Evolutionary conservation across 495 filamentous ascomycete species (phyloP), one percentile per base, ranked within the genome.

Genomic region (Patellaria atrata): DNA sequence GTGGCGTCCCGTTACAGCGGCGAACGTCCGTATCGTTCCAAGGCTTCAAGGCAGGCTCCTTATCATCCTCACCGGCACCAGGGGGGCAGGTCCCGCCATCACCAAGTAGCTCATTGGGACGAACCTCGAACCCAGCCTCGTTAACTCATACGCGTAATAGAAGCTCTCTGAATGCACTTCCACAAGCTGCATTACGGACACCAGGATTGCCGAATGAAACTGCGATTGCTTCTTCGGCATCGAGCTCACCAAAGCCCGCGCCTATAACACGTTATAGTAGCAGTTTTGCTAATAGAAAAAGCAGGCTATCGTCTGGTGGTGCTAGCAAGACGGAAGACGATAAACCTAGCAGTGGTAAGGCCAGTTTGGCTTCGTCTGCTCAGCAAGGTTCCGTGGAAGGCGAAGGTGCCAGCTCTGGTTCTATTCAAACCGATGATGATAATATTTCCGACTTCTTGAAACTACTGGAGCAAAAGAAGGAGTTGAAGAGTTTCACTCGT

Each of bases 361-460:
- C 77, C 16, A 93, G 84, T 47, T 64, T 82, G 21, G 67, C 77
- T 5, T 91, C 85, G 1, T 93, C 85, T 5, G 81, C 71, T 22
- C 83, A 91, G 43, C 86, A 82, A 11, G 83, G 84, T 14, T 93
- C 85, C 16, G 85, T 80, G 8, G 84, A 93, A 49, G 58, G 59
- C 0, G 46, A 43, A 15, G 76, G 67, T 5, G 75, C 65, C 6
- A 87, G 80, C 54, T 82, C 77, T 0, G 77, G 80, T 13, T 87
- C 81, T 0, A 68, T 85, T 18, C 78, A 79, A 37, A 79, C 76
- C 1, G 85, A 93, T 46, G 83, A 92, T 50, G 84, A 91, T 41
- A 80, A 86, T 30, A 89, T 94, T 20, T 82, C 82, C 0, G 85
- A 93, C 22, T 97, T 94, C 49, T 54, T 96, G 33, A 89, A 86